These are phyloP conservation scores for Malus hybrid DNA, from an alignment of 331 rosid species.

Conservation along the genomic window DNA sequence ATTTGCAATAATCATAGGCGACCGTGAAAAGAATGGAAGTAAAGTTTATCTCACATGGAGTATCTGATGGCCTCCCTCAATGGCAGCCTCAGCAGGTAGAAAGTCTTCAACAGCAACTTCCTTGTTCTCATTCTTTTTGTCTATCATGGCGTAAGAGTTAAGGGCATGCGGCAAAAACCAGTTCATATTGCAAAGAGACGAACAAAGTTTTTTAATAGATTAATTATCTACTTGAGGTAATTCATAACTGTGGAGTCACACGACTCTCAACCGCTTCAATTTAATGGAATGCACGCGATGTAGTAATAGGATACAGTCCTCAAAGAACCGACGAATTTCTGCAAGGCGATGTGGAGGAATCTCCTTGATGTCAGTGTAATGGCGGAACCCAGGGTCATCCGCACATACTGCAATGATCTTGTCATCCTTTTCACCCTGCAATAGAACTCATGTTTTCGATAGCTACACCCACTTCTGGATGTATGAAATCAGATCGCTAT, in stretches of 20 bases:
- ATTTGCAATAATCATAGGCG: too few relatives aligned
- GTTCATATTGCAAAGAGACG: background rate
- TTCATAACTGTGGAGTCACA: too few relatives aligned
- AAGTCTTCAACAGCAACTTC: constrained; percentile 90
- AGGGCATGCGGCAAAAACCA: constrained; percentile 23
- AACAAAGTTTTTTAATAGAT: background rate
- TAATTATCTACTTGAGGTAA: background rate
- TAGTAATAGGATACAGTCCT: constrained; percentile 76
- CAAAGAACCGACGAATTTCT: constrained; percentile 92
- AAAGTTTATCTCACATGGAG: constrained; percentile 64
- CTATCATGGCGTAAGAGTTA: constrained; percentile 38
- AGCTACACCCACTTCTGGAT: background rate
- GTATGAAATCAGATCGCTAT: background rate
- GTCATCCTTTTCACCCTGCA: constrained; percentile 98
- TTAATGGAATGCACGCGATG: background rate
- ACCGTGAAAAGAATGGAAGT: background rate
- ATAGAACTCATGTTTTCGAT: constrained; percentile 11
- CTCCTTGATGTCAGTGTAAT: constrained; percentile 69
- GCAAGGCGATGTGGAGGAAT: constrained; percentile 95
- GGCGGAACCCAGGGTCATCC: constrained; percentile 92
- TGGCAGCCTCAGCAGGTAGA: constrained; percentile 73
- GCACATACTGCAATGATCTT: constrained; percentile 98
- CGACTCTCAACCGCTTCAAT: background rate
- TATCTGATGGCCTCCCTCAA: constrained; percentile 74
- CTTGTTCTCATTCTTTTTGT: constrained; percentile 98